A percentile compares a stretch with the other conserved stretches of the same genome.
These are phyloP conservation scores for Geranium rotundifolium DNA, from an alignment of 345 rosid species.

Conservation along the genomic window DNA sequence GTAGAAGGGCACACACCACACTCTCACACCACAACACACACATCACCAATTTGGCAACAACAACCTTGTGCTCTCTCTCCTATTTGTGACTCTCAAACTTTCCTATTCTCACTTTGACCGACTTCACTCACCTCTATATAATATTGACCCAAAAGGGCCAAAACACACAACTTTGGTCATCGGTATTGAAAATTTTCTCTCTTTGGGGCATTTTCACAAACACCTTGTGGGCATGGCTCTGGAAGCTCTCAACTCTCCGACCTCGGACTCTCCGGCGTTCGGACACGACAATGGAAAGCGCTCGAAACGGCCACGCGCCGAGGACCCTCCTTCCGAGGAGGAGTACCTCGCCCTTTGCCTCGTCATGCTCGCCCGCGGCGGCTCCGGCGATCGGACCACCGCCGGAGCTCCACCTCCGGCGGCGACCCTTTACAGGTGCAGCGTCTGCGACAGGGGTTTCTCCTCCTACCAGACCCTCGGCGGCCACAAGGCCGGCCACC, in stretches of 20 bases:
- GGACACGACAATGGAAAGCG: constrained; percentile 38
- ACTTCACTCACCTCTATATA: too few relatives aligned
- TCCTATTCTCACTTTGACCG: too few relatives aligned
- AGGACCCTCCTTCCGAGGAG: constrained; percentile 35
- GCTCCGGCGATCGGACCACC: constrained; percentile 1
- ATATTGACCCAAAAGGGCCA: too few relatives aligned
- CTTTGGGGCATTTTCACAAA: neutral
- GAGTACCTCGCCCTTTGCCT: constrained; percentile 77
- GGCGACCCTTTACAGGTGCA: constrained; percentile 10
- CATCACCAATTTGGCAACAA: too few relatives aligned
- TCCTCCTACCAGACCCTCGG: constrained; percentile 22
- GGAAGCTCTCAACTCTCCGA: constrained; percentile 17
- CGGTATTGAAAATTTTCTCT: too few relatives aligned
- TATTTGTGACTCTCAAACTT: too few relatives aligned
- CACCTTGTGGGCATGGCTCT: constrained; percentile 9
- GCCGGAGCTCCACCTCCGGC: constrained; percentile 13
- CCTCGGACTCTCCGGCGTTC: neutral
- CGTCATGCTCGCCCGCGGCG: constrained; percentile 64
- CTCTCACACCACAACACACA: too few relatives aligned
- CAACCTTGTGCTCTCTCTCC: too few relatives aligned
- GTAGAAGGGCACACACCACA: too few relatives aligned
- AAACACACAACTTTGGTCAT: too few relatives aligned
- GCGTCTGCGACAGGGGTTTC: constrained; percentile 16
- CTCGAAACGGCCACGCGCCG: constrained; percentile 40
- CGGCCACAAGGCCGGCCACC: constrained; percentile 24